Base-by-base conservation (phyloP, 2,329 filamentous ascomycete genomes). In the Aphanocladium album region DNA sequence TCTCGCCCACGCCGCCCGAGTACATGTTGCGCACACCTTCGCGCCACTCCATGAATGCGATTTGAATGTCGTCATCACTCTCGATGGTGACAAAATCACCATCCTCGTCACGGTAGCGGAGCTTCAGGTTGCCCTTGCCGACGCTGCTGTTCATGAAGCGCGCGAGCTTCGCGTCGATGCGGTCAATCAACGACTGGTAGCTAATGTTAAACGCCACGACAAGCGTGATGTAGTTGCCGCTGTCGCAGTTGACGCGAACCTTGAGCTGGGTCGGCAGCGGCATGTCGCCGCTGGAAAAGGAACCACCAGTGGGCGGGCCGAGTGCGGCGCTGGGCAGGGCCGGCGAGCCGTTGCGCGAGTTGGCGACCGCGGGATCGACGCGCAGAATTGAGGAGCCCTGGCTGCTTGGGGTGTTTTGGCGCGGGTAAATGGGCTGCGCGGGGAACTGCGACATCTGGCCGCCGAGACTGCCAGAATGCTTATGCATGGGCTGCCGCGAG, bases 161-260 rank as follows among this genome's bases (percentile, higher is more conserved):
- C 62, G 89, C 89, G 61, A 99, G 84, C 74, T 99, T 99, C 30
- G 92, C 91, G 70, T 99, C 95, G 68, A 99, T 97, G 12, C 95
- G 89, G 71, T 98, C 95, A 65, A 95, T 92, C 60, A 99, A 81
- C 25, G 91, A 95, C 66, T 95, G 91, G 75, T 96, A 98, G 45
- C 91, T 89, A 68, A 98, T 98, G 72, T 96, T 96, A 75, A 91
- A 96, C 35, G 91, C 90, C 46, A 96, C 96, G 12, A 99, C 93
- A n/a, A 99, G 82, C 1, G 93, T 97, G 62, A 97, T 89, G 67
- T 96, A 96, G 70, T 93, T 95, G 51, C 89, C 89, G 50, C 75
- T 78, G 62, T 95, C 91, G 71, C 91, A 96, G 70, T 93, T 93
- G 61, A 99, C 92, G 72, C 96, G 96, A 55, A 97, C 93, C 76